These are phyloP conservation scores for Carex scoparia DNA, from an alignment of 176 grass and related monocot genomes.

Conservation along the genomic window DNA sequence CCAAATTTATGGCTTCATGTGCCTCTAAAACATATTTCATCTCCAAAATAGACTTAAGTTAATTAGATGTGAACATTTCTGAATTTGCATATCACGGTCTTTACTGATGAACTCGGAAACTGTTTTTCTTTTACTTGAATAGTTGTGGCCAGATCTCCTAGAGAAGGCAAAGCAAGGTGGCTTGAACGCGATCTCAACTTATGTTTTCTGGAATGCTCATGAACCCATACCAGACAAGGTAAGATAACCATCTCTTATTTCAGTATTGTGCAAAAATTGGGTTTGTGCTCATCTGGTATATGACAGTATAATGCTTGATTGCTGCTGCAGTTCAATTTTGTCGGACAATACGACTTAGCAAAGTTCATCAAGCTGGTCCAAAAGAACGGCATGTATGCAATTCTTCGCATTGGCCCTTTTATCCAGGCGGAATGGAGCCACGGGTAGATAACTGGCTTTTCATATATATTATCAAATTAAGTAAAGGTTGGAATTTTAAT, in stretches of 20 bases:
- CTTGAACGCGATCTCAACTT: conserved; percentile 52
- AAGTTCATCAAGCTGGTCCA: conserved; percentile 63
- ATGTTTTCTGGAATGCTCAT: conserved; percentile 73
- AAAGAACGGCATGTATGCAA: conserved; percentile 48
- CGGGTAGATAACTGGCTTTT: conserved; percentile 28
- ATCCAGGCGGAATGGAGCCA: conserved; percentile 85
- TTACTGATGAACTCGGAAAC: not conserved
- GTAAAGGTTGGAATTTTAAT: not conserved
- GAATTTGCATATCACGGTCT: not conserved
- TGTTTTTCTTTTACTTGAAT: not conserved
- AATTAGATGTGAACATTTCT: not conserved
- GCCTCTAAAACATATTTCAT: not conserved
- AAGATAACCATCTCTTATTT: not conserved
- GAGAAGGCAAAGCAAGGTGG: conserved; percentile 58
- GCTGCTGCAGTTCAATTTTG: conserved; percentile 54
- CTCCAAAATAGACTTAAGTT: not conserved
- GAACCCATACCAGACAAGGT: conserved; percentile 46
- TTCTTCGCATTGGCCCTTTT: conserved; percentile 76
- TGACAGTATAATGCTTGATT: not conserved
- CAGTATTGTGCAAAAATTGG: not conserved
- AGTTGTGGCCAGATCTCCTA: conserved; percentile 74
- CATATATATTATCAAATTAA: not conserved
- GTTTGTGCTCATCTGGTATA: not conserved
- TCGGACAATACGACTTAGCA: conserved; percentile 47
- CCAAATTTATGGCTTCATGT: not conserved